Evolutionary conservation across 352 stramenopile genomes (phyloP), one percentile per base, ranked within the genome.

Genomic region (Pythium scleroteichum): DNA sequence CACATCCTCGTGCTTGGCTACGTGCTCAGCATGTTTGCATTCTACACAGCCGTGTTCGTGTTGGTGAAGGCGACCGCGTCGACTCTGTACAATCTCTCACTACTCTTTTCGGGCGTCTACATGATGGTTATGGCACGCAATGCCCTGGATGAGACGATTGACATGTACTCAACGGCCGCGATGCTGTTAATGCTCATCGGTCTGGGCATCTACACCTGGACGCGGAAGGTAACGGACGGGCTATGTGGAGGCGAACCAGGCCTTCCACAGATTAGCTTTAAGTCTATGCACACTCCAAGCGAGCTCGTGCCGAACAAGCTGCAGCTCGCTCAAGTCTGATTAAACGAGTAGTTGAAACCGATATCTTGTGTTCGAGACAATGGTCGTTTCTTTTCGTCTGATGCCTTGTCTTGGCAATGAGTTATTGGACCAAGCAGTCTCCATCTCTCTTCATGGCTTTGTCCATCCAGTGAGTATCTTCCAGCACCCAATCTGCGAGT

Each of bases 91-190:
- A 79, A 73, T 19, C 26, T 78, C 7, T 73, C 68, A 20, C 53
- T 85, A 32, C 42, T 82, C 9, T 50, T 52, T 3, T 74, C 73
- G 17, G 72, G 75, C 44, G 26, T 80, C 32, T 85, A 80, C 60
- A 59, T 78, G 32, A 59, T 72, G 46, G 24, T 75, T 13, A 60
- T 69, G 19, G 61, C 63, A 9, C 62, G 48, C 54, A 56, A 72
- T n/a, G 51, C 65, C 14, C 71, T 83, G 17, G 55, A 55, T 14
- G 66, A 80, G 46, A 44, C 40, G 3, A 23, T 65, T 12, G 59
- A 55, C 17, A 24, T 38, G 3, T 62, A 62, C 20, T 69, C 63
- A 20, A 59, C 49, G 9, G 51, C 52, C 5, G 69, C 69, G 2
- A 52, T 75, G 42, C 17, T 62, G 22, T 47, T 76, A 13, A 73